Base-by-base conservation (phyloP, 1,284 basidiomycete genomes). In the Ganoderma lucidum region DNA sequence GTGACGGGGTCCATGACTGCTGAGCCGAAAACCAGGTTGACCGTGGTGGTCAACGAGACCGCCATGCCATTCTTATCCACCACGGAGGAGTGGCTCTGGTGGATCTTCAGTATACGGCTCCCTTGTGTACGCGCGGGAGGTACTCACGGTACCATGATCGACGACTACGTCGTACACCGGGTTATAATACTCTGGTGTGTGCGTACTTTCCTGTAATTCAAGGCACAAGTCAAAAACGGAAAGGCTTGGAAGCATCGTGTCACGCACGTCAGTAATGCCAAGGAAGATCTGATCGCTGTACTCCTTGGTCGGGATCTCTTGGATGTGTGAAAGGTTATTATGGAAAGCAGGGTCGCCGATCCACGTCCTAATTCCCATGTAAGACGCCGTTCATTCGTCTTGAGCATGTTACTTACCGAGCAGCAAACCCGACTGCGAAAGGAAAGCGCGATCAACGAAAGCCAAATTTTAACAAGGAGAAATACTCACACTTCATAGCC, bases 11-110 rank as follows among this genome's bases (percentile, higher is more conserved):
- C 95, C 77, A 97, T 86, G 15, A 97, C 92, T 66, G 85, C 85
- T 5, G 93, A 95, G n/a, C 96, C 96, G 81, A 97, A 98, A 41
- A 96, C 78, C 61, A 91, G 74, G 80, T 98, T 98, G 63, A 98
- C 90, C 0, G 96, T 97, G 0, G 92, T 92, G 1, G 96, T 98
- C 35, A 98, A 79, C 30, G 93, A 81, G 3, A 96, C 94, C 0
- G 92, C 95, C 85, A 96, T 96, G 44, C 95, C 95, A 78, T 92
- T 85, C 74, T 87, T 85, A 81, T 98, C 96, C 1, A 96, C 83
- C 14, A 93, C 87, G 17, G 93, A 94, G 4, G 92, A 86, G 78
- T 97, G 96, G 67, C 93, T 96, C 90, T 95, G 76, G 2, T 2
- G 39, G 19, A 23, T 44, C 30, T 32, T 23, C 14, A 61, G n/a